A percentile compares a stretch with the other conserved stretches of the same genome.
Conservation (phyloP, 73 alveolate species). For the Paramecium sexaurelia region DNA sequence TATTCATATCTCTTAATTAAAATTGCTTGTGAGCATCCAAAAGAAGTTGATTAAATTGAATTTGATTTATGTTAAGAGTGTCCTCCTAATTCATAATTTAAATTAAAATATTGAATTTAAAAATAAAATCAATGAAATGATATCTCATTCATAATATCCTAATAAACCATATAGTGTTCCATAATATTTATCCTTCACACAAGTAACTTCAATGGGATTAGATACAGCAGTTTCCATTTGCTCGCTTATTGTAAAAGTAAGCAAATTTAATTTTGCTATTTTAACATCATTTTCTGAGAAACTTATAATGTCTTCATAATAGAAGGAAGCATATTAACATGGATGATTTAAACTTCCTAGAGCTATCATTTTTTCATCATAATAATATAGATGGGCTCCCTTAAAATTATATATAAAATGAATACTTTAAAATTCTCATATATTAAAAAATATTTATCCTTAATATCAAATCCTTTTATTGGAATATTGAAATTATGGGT, state of each 20-base stretch:
- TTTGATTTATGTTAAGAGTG: slow-evolving; percentile 5
- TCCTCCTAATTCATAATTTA: slow-evolving; percentile 52
- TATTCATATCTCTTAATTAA: slow-evolving; percentile 33
- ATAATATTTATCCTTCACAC: neutral
- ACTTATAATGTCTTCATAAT: neutral
- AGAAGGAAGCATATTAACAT: neutral
- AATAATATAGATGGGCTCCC: slow-evolving; percentile 8
- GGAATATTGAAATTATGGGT: neutral
- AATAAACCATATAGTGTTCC: neutral
- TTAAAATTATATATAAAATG: neutral
- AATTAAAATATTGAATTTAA: neutral
- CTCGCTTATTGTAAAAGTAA: neutral
- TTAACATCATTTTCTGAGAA: neutral
- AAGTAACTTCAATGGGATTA: neutral
- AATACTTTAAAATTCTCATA: neutral
- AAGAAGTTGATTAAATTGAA: slow-evolving; percentile 25
- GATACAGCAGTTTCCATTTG: neutral
- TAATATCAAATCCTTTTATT: neutral
- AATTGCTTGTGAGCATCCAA: slow-evolving; percentile 59
- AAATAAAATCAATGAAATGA: neutral
- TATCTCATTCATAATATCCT: slow-evolving; percentile 18
- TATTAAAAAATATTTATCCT: neutral
- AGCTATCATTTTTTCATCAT: slow-evolving; percentile 8
- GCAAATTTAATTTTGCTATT: neutral
- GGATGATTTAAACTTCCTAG: neutral